A percentile compares a stretch with the other conserved stretches of the same genome.
Evolutionary conservation across 345 rosid genomes (phyloP).

Genomic region (Gossypium herbaceum): DNA sequence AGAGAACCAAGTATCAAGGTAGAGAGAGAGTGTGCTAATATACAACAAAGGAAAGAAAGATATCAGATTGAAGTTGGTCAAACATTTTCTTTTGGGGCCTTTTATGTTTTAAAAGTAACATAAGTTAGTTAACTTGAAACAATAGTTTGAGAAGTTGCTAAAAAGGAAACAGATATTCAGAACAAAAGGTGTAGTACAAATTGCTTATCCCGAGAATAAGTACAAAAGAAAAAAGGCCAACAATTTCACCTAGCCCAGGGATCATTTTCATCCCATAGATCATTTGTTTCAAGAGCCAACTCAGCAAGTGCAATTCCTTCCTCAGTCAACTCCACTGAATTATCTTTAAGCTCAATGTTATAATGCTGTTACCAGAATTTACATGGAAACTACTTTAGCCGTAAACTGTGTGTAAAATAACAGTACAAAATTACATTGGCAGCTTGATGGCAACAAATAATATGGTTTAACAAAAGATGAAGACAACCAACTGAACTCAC

Average conservation of each 20-base stretch:
- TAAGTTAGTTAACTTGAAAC: neutral
- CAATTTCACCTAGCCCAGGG: constrained; percentile 87
- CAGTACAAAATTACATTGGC: neutral
- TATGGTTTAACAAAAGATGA: constrained; percentile 9
- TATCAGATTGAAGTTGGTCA: neutral
- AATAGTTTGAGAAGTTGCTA: constrained; percentile 1
- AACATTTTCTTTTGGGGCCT: constrained; percentile 1
- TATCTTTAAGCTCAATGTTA: constrained; percentile 80
- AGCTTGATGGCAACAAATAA: constrained; percentile 8
- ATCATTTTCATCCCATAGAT: constrained; percentile 95
- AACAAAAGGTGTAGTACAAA: neutral
- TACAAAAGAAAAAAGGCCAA: constrained; percentile 16
- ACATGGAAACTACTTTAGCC: constrained; percentile 15
- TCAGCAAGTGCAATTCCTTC: constrained; percentile 91
- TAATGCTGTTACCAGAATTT: constrained; percentile 60
- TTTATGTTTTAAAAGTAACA: neutral
- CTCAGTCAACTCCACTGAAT: constrained; percentile 94
- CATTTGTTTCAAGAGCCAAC: constrained; percentile 92
- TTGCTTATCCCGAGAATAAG: constrained; percentile 8
- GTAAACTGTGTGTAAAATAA: constrained; percentile 6
- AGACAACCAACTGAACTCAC: constrained; percentile 43
- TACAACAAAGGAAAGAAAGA: neutral
- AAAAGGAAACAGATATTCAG: neutral
- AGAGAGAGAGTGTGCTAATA: neutral
- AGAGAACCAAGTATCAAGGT: neutral